Evolutionary conservation across 331 rosid species (phyloP), one percentile per base, ranked within the genome.

Genomic region (Phaseolus coccineus): DNA sequence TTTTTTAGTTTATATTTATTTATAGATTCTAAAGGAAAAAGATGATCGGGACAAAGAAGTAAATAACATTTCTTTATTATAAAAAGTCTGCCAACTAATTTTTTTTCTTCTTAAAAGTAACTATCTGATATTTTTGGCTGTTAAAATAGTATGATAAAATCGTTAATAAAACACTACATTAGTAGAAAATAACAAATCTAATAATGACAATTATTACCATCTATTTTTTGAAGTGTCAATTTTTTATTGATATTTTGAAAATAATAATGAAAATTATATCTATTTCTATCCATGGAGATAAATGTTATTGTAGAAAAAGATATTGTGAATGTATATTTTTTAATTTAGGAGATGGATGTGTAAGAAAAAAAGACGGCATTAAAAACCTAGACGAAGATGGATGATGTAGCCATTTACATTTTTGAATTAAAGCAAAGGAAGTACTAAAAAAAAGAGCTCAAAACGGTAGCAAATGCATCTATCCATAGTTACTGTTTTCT

Each of bases 381-480:
- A 2, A 50, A 59, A 58, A 6, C 61, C 25, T 62, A 48, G 2
- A 46, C 0, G 24, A 51, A 42, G n/a, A 46, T 46, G 5, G 22
- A 56, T 68, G 11, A 15, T 31, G 14, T 35, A 59, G 2, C 37
- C 13, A 78, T 8, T 19, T 19, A 19, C 22, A 19, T 19, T 22
- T 73, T 83, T 58, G 69, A 67, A 73, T 79, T 79, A 83, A 83
- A 79, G 87, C 52, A 67, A 25, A 22, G 28, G 28, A 76, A 50
- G 67, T 12, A 28, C 14, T 5, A 69, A 71, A 31, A 55, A 19
- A 71, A 61, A 82, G 51, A 71, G 39, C 37, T 13, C 0, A 58
- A 78, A 78, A 77, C 59, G 73, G 77, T 69, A 42, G 78, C 30
- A 53, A 83, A 65, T 27, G 56, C 1, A 44, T 55, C 62, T 65